These are phyloP conservation scores for Aspergillus pseudotamarii DNA, from an alignment of 2,329 filamentous ascomycete genomes.

Conservation along the genomic window DNA sequence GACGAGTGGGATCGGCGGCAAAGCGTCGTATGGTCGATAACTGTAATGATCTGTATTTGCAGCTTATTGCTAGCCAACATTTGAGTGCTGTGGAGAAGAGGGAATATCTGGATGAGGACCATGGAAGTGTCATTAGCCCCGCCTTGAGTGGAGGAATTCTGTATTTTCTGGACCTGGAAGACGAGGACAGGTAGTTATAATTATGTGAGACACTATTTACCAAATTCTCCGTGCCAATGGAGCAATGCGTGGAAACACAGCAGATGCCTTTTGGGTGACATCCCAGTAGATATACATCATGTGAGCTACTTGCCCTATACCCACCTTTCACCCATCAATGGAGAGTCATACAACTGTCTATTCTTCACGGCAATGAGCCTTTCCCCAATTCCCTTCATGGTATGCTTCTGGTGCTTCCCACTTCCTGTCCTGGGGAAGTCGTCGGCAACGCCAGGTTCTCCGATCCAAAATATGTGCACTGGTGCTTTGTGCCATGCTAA, in stretches of 20 bases:
- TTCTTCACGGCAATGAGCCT: not conserved
- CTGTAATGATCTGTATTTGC: slow-evolving; percentile 23
- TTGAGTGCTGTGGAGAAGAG: slow-evolving; percentile 20
- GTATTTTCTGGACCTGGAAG: slow-evolving; percentile 19
- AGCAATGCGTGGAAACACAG: not conserved
- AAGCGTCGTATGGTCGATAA: slow-evolving; percentile 31
- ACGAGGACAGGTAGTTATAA: not conserved
- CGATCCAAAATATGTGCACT: slow-evolving; percentile 71
- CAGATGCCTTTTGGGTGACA: not conserved
- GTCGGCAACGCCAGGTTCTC: slow-evolving; percentile 53
- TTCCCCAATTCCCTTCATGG: slow-evolving; percentile 51
- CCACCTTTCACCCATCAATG: not conserved
- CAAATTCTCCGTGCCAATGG: not conserved
- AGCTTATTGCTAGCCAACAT: slow-evolving; percentile 16
- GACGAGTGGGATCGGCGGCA: slow-evolving; percentile 17
- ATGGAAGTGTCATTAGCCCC: slow-evolving; percentile 34
- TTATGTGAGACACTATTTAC: not conserved
- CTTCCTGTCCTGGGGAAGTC: slow-evolving; percentile 66
- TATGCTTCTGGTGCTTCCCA: slow-evolving; percentile 65
- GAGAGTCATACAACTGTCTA: not conserved
- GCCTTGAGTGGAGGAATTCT: slow-evolving; percentile 28
- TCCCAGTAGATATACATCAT: not conserved
- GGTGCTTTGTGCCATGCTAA: slow-evolving; percentile 68
- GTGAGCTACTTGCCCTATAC: not conserved
- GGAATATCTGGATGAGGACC: slow-evolving; percentile 35